Evolutionary conservation across 345 rosid genomes (phyloP), one percentile per base, ranked within the genome.

Genomic region (Heritiera fomes): DNA sequence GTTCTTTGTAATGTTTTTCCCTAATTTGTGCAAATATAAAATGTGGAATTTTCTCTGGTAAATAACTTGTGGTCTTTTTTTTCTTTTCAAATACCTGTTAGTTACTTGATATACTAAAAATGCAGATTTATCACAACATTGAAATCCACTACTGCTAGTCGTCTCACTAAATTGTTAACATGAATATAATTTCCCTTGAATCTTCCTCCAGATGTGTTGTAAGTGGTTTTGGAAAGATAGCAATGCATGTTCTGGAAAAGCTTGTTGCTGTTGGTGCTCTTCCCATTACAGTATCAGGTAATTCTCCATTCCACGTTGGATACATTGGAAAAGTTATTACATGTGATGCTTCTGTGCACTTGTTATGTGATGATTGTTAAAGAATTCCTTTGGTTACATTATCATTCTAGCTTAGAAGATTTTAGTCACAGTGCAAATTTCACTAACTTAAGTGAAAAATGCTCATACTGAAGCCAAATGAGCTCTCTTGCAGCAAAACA

Each of bases 151-250:
- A 5, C 56, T 45, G 6, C 2, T 46, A 71, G 71, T 75, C 2
- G 28, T 72, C 81, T n/a, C 74, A 43, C 52, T 14, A 71, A 53
- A 63, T 76, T 52, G 43, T 30, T 80, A 10, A 62, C 34, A 50
- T 76, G 18, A 79, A 83, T 67, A 8, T 65, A 59, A 77, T 55
- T 60, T 47, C 40, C 64, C 53, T 23, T 78, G 73, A 66, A 59
- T 56, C 78, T 77, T 78, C 61, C 56, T 84, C 45, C 88, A 96
- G 99, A 82, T 96, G 99, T 86, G 95, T 73, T 75, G 98, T 96
- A 77, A 96, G 98, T 78, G 99, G 99, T 80, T 92, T 91, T 72
- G 99, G 99, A 81, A 96, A 96, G 97, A 94, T 96, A 78, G 98
- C 99, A 14, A 82, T 96, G 94, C 99, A 96, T 86, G 99, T 96